These are phyloP conservation scores for Pyrenopolyporus hunteri DNA, from an alignment of 495 filamentous ascomycete genomes.

Conservation along the genomic window DNA sequence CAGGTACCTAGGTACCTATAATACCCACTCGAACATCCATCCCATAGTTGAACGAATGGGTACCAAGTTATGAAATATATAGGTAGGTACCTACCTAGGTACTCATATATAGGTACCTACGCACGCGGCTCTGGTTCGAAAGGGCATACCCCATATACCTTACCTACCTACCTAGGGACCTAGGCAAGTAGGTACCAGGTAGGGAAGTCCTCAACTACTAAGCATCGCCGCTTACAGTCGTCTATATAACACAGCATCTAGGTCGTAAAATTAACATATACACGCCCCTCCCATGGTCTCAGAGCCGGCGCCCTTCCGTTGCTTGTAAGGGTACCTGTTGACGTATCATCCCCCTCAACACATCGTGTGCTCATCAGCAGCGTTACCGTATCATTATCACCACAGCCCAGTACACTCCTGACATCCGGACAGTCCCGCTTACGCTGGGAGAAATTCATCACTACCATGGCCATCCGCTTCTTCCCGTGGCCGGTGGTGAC, in stretches of 20 bases:
- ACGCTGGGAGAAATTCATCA: conserved; percentile 41
- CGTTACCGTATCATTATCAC: not conserved
- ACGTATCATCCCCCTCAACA: too few species aligned
- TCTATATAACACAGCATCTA: not conserved
- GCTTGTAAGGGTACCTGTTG: not conserved
- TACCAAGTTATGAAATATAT: too few species aligned
- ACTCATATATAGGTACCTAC: too few species aligned
- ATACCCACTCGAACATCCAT: too few species aligned
- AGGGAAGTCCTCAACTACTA: too few species aligned
- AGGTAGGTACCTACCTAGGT: too few species aligned
- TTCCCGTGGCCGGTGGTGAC: not conserved
- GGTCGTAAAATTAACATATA: conserved; percentile 30
- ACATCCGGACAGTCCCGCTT: conserved; percentile 32
- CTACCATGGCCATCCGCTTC: conserved; percentile 33
- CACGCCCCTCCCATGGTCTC: conserved; percentile 31
- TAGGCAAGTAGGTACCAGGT: too few species aligned
- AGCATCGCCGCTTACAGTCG: too few species aligned
- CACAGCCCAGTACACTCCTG: conserved; percentile 15
- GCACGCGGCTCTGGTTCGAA: too few species aligned
- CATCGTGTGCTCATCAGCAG: conserved; percentile 18
- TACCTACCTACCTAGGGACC: too few species aligned
- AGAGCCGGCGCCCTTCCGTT: not conserved
- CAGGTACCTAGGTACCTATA: not conserved
- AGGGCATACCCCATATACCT: too few species aligned
- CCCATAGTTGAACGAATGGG: too few species aligned